Base-by-base conservation (phyloP, 2,329 filamentous ascomycete species). In the Fusarium annulatum region DNA sequence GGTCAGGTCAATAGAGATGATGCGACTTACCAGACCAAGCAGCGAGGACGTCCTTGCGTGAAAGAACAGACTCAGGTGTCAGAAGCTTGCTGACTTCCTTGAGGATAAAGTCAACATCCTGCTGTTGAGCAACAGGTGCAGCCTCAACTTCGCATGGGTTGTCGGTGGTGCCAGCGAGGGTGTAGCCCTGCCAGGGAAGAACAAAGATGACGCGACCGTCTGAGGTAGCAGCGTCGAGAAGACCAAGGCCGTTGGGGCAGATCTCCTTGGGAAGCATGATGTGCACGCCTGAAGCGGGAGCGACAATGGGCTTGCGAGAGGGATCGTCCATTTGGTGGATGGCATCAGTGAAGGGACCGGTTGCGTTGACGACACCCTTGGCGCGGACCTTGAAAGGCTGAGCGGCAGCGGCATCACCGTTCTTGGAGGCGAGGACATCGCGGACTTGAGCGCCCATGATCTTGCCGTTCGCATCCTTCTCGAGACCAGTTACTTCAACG, bases 121-220 rank as follows among this genome's bases (percentile, higher is more conserved):
- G 86, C 80, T 94, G 91, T 57, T 91, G 90, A 10, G 94, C 92
- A 34, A 94, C 84, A 6, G 94, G 94, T 77, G 94, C 89, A 61
- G 86, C 85, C 67, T 89, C 88, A 73, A 96, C 90, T 23, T 87
- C 84, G 62, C 92, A 93, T 7, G 93, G 90, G 64, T 91, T 91
- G 78, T 96, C 93, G 6, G 93, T 96, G 19, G 93, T 96, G 75
- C 93, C 93, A 56, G 94, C 93, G 69, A 96, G 93, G 11, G 94
- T 96, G 85, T 94, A 94, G 61, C 93, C 93, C 82, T 96, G 92
- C 93, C 93, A 96, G 12, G 93, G 93, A 59, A 96, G 86, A 81
- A 96, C 94, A 86, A 96, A 96, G 77, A 96, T 93, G 72, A 96
- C 93, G 78, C 93, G 90, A n/a, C 93, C 93, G 78, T 96, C 93